These are phyloP conservation scores for Diplocarpon rosae DNA, from an alignment of 2,329 filamentous ascomycete genomes.

Conservation along the genomic window DNA sequence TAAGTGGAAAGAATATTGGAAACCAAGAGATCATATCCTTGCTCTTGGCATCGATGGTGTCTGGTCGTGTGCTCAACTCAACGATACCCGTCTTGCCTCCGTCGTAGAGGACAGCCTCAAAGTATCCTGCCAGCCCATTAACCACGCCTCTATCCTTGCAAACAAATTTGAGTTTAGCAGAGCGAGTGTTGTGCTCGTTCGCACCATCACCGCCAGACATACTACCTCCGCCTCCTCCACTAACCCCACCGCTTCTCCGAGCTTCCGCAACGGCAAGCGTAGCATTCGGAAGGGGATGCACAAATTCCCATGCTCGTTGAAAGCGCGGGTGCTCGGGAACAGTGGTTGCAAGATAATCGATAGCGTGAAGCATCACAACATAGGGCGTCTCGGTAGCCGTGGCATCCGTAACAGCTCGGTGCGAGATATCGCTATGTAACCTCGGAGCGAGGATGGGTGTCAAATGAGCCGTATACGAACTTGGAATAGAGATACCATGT, in stretches of 20 bases:
- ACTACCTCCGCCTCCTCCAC: conserved; percentile 58
- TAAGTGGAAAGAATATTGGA: conserved; percentile 93
- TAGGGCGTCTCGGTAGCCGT: conserved; percentile 83
- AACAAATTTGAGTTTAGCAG: conserved; percentile 66
- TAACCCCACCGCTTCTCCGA: conserved; percentile 52
- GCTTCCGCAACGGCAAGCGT: conserved; percentile 44
- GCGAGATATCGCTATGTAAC: conserved; percentile 68
- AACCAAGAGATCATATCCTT: conserved; percentile 99
- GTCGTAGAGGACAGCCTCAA: conserved; percentile 87
- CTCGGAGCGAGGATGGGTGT: conserved; percentile 86
- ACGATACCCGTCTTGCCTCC: conserved; percentile 43
- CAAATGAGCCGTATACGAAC: conserved; percentile 85
- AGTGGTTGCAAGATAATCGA: conserved; percentile 69
- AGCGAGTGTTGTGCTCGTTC: conserved; percentile 87
- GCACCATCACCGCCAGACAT: conserved; percentile 67
- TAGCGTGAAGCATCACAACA: conserved; percentile 83
- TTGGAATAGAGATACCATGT: conserved; percentile 86
- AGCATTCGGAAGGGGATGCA: conserved; percentile 55
- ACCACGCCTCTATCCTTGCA: conserved; percentile 70
- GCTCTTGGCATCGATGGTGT: conserved; percentile 85
- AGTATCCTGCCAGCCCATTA: conserved; percentile 88
- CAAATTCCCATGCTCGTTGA: conserved; percentile 70
- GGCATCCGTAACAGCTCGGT: conserved; percentile 48
- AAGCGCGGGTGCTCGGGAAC: conserved; percentile 51
- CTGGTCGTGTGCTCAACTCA: conserved; percentile 85